Evolutionary conservation across 352 stramenopile species (phyloP).

Genomic region (Halophytophthora polymorphica): DNA sequence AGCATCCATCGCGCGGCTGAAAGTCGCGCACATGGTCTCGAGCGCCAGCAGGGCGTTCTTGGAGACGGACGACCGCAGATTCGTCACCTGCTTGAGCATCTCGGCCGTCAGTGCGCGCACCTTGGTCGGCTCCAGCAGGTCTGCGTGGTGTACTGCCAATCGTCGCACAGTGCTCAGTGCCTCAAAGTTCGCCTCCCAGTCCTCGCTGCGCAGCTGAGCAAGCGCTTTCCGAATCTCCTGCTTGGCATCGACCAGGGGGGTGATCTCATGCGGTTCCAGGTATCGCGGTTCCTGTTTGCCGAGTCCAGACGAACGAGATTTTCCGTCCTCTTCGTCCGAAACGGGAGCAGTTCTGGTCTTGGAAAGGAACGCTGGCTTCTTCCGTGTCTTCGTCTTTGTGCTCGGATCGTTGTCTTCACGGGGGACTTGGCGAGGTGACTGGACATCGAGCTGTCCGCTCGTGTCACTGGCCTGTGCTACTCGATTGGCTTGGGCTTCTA

Average conservation of each 20-base stretch:
- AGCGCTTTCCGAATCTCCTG: conserved; percentile 44
- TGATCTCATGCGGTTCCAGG: conserved; percentile 56
- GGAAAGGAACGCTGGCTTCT: conserved; percentile 1
- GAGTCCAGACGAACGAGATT: conserved; percentile 6
- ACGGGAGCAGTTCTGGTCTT: conserved; percentile 4
- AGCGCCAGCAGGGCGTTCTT: conserved; percentile 78
- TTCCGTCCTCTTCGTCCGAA: conserved; percentile 10
- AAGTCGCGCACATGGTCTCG: conserved; percentile 48
- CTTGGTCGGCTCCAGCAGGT: conserved; percentile 35
- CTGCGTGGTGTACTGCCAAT: conserved; percentile 47
- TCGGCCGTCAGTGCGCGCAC: conserved; percentile 43
- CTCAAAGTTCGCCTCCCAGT: conserved; percentile 72
- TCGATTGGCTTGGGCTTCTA: conserved; percentile 62
- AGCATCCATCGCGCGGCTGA: conserved; percentile 46
- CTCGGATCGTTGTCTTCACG: not conserved
- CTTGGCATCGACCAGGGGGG: conserved; percentile 51
- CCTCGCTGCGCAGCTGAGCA: conserved; percentile 30
- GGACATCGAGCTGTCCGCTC: not conserved
- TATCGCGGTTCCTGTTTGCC: conserved; percentile 68
- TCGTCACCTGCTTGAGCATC: conserved; percentile 61
- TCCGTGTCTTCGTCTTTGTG: conserved; percentile 3
- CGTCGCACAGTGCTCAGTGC: conserved; percentile 55
- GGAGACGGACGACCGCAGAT: conserved; percentile 65
- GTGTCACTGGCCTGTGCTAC: conserved; percentile 10
- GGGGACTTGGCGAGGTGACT: not conserved